Percentiles rank a stretch among this genome's conserved stretches.
Evolutionary conservation across 768 basidiomycete genomes (phyloP).

Genomic region (Leccinum boreale): DNA sequence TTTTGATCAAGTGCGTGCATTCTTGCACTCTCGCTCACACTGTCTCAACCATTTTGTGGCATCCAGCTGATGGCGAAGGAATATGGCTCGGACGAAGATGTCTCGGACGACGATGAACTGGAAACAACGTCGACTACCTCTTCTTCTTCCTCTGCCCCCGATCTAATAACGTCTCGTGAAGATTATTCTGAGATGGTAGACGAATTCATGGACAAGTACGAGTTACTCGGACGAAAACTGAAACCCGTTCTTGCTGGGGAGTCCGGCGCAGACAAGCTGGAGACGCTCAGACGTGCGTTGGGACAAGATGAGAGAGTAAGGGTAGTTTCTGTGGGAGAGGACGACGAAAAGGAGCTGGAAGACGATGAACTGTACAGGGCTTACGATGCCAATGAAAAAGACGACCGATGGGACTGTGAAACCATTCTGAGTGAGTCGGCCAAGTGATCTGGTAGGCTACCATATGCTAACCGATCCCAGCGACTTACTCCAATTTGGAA

Average conservation of each 20-base stretch:
- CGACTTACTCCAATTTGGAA: constrained; percentile 95
- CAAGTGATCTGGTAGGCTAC: not conserved
- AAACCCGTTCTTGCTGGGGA: constrained; percentile 71
- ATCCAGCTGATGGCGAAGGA: constrained; percentile 71
- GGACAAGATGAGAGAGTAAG: constrained; percentile 64
- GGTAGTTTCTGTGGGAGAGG: constrained; percentile 39
- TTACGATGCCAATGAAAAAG: constrained; percentile 44
- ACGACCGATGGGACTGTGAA: constrained; percentile 93
- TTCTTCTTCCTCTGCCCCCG: constrained; percentile 67
- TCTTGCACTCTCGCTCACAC: not conserved
- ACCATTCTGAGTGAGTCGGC: constrained; percentile 79
- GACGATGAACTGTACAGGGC: constrained; percentile 41
- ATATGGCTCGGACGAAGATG: constrained; percentile 63
- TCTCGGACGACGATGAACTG: constrained; percentile 47
- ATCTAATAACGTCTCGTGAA: constrained; percentile 75
- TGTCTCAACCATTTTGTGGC: not conserved
- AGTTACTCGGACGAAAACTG: constrained; percentile 85
- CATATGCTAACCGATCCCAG: constrained; percentile 40
- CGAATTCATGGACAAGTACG: constrained; percentile 90
- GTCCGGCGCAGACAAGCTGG: constrained; percentile 73
- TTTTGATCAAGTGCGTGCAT: constrained; percentile 77
- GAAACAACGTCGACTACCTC: constrained; percentile 37
- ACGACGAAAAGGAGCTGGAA: constrained; percentile 47
- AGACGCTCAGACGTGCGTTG: constrained; percentile 73
- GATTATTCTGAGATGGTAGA: constrained; percentile 92